Evolutionary conservation across 768 basidiomycete genomes (phyloP), one percentile per base, ranked within the genome.

Genomic region (Leucocoprinus leucothites): DNA sequence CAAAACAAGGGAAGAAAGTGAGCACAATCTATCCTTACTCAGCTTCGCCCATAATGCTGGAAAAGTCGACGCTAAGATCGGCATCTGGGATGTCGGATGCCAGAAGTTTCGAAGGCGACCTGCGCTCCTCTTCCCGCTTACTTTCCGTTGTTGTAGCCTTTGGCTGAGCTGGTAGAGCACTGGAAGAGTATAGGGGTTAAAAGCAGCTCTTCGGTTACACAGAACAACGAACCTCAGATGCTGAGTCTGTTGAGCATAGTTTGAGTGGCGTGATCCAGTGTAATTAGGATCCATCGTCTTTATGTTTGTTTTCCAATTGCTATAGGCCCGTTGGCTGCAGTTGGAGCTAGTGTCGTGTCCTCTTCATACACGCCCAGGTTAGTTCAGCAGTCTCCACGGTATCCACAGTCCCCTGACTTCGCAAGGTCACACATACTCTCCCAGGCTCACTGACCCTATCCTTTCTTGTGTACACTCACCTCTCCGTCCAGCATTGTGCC

Each of bases 11-110:
- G 31, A 48, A 1, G 28, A 34, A 18, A 14, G 22, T 16, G 13
- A 16, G 54, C 61, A 53, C 56, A 79, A 31, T 31, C 11, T 38
- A 4, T 38, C 16, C 82, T 80, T 74, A 85, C 83, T 75, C 75
- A 57, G 70, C 58, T 21, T 65, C 57, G 57, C 69, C 71, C 63
- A 82, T 63, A 61, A 84, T 77, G 40, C 70, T 69, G 48, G 76
- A 72, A 57, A 73, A 58, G 48, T 82, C 77, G 58, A 78, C 64
- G 51, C 68, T 71, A 58, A 82, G 68, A 53, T 76, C 74, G 46
- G 74, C 53, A 18, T 68, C 63, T 48, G 82, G 83, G 58, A 86
- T 83, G 58, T 82, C 78, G 57, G 84, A 82, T 51, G 38, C 28
- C 11, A 56, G 48, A 36, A 35, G 40, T 6, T 3, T 38, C 7